Evolutionary conservation across 1,284 basidiomycete species (phyloP).

Genomic region (Fomitopsis betulina): DNA sequence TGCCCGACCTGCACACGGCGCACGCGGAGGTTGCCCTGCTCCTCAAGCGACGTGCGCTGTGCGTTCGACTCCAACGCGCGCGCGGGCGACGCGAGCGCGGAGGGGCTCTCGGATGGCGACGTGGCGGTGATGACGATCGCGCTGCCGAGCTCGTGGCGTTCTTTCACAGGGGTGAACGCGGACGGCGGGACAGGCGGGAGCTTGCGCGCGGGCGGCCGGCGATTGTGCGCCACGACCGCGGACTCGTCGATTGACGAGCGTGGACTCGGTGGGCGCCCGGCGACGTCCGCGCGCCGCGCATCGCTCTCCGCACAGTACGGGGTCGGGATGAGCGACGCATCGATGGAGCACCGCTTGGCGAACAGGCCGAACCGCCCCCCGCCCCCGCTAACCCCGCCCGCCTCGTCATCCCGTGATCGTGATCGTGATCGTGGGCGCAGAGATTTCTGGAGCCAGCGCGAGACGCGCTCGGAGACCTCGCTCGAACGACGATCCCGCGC

Average conservation of each 20-base stretch:
- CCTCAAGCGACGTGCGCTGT: background rate
- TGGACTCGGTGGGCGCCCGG: background rate
- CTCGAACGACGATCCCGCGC: slow-evolving; percentile 8
- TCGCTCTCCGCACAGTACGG: background rate
- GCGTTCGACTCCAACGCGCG: background rate
- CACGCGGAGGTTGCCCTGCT: background rate
- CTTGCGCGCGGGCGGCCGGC: background rate
- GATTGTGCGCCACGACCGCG: background rate
- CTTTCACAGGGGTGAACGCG: slow-evolving; percentile 10
- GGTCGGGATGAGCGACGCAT: background rate
- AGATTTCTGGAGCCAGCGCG: slow-evolving; percentile 15
- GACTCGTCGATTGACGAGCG: background rate
- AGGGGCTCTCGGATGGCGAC: background rate
- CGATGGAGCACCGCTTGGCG: background rate
- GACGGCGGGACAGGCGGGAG: slow-evolving; percentile 2
- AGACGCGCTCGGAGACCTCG: slow-evolving; percentile 14
- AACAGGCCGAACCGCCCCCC: background rate
- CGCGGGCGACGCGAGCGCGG: slow-evolving; percentile 7
- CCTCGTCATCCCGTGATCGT: background rate
- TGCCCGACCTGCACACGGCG: background rate
- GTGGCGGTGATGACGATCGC: slow-evolving; percentile 3
- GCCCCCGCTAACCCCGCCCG: background rate
- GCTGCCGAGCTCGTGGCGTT: slow-evolving; percentile 17
- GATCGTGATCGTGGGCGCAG: slow-evolving; percentile 4
- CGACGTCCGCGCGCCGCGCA: background rate